Base-by-base conservation (phyloP, 208 protist genomes). In the Acanthamoeba castellanii region DNA sequence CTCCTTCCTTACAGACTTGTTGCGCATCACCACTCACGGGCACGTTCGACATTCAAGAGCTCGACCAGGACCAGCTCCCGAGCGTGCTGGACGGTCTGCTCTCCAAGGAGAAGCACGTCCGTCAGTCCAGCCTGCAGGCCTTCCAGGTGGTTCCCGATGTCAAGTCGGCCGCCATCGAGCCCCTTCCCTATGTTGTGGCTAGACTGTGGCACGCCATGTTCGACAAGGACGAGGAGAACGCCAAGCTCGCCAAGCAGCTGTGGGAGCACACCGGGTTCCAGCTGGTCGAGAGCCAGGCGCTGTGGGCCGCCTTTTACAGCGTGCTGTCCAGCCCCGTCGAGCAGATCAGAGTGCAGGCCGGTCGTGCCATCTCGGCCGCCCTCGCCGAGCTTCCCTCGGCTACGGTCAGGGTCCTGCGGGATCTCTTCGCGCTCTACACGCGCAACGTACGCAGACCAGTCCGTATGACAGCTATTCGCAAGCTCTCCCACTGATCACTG, bases 201-300 rank as follows among this genome's bases (percentile, higher is more conserved):
- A 14, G 84, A 14, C 32, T 91, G 55, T 91, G 84, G 84, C 84
- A 91, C 27, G 84, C 84, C 61, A 91, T 61, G 55, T 47, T 52
- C 84, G 84, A 91, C 55, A 91, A 91, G 61, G 84, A 91, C 84
- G 84, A 91, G 45, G 84, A 91, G 57, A 91, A 91, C 45, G 84
- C 84, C 37, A 30, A 47, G 37, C 61, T 91, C 27, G 84, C 84
- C 37, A 45, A 42, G 47, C 57, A 64, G 55, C 61, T 91, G 30
- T 91, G 84, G 84, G 57, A 70, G 55, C 84, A 70, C 32, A 50
- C 57, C 30, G 72, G 72, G 6, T 82, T 42, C 61, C 13, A 72
- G 61, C 45, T 91, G 50, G n/a, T 18, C 37, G 61, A 45, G 16
- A 91, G 55, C 57, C 55, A 32, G 6, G 84, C 55, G 4, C 27